phyloP scores from a whole-genome alignment of 805 yeast genomes.

The Nakazawaea peltata region DNA sequence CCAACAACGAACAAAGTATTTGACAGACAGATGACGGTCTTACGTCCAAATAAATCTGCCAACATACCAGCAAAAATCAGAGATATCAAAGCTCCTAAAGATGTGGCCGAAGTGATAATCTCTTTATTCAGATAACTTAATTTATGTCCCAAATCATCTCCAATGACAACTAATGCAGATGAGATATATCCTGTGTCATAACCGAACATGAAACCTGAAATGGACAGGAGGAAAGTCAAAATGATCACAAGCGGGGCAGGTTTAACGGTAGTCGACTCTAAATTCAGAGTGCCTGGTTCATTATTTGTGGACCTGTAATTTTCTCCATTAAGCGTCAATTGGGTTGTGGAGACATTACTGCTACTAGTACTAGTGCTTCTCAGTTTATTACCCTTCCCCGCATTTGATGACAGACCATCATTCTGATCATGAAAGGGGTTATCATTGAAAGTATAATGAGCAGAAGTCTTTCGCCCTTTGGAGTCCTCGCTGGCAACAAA shows the following conservation, averaged over 20 bases:
- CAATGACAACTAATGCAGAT: constrained; percentile 44
- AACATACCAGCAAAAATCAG: constrained; percentile 39
- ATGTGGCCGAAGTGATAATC: constrained; percentile 46
- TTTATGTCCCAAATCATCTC: constrained; percentile 33
- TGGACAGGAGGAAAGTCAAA: constrained; percentile 42
- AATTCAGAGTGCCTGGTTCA: too few relatives aligned
- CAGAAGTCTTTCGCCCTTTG: background rate
- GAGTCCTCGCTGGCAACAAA: background rate
- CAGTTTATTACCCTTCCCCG: too few relatives aligned
- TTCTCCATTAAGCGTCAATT: too few relatives aligned
- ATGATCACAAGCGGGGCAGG: constrained; percentile 33
- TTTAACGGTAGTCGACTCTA: too few relatives aligned
- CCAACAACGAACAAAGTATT: constrained; percentile 41
- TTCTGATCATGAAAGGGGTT: too few relatives aligned
- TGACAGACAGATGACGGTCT: constrained; percentile 34
- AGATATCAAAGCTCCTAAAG: constrained; percentile 46
- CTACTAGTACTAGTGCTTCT: too few relatives aligned
- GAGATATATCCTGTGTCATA: constrained; percentile 56
- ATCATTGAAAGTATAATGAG: background rate
- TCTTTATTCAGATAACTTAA: constrained; percentile 40
- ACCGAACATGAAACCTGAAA: constrained; percentile 55
- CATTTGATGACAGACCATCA: too few relatives aligned
- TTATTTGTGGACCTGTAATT: too few relatives aligned
- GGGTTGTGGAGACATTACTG: too few relatives aligned
- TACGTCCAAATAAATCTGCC: constrained; percentile 43